These are phyloP conservation scores for Pecoramyces ruminantium DNA, from an alignment of 192 early-diverging fungal genomes.

Conservation along the genomic window DNA sequence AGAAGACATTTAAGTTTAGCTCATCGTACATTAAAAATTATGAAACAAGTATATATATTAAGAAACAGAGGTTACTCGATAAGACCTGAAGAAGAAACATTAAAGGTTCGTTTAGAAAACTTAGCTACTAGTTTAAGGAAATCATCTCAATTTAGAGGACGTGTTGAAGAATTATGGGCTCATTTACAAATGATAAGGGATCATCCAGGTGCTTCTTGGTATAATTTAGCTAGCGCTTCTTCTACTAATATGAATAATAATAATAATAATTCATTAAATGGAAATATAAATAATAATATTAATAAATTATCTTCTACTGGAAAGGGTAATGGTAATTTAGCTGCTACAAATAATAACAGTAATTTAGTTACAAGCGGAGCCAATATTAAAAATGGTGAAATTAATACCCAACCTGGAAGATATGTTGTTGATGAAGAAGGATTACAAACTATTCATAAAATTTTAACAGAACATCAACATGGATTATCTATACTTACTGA, in stretches of 20 bases:
- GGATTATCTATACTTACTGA: not conserved
- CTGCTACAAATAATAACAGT: not conserved
- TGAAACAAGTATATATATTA: constrained; percentile 72
- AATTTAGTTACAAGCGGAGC: not conserved
- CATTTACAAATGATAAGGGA: constrained; percentile 56
- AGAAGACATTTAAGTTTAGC: constrained; percentile 59
- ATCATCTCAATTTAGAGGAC: constrained; percentile 63
- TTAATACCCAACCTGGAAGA: not conserved
- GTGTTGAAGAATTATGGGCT: constrained; percentile 69
- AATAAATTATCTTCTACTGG: not conserved
- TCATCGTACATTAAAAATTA: constrained; percentile 58
- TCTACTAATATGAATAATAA: not conserved
- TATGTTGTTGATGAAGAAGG: not conserved
- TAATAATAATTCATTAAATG: not conserved
- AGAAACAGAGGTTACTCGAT: constrained; percentile 67
- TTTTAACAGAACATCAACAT: not conserved
- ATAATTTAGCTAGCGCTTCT: not conserved
- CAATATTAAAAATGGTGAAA: not conserved
- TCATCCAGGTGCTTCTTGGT: not conserved
- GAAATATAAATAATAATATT: not conserved
- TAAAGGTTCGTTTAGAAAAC: constrained; percentile 54
- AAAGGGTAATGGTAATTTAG: not conserved
- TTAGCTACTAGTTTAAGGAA: constrained; percentile 55
- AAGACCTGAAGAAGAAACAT: constrained; percentile 62
- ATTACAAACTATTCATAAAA: not conserved